A percentile compares a stretch with the other conserved stretches of the same genome.
phyloP scores from a whole-genome alignment of 2,329 filamentous ascomycete species.

The Monosporascus sp. region DNA sequence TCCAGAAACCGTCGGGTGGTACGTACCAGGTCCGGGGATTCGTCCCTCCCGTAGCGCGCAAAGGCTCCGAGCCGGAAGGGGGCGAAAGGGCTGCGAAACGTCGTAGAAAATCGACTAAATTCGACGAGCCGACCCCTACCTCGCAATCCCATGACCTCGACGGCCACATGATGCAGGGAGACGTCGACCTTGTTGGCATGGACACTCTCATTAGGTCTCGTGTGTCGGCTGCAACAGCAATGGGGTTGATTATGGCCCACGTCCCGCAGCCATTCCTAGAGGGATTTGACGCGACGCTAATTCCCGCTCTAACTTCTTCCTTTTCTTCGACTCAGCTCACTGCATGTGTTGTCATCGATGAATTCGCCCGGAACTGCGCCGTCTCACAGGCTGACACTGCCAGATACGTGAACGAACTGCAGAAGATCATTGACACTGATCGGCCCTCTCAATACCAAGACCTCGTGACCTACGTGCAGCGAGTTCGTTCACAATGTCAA shows the following conservation, averaged over 20 bases:
- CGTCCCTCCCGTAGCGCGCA: constrained; percentile 38
- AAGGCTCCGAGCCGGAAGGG: constrained; percentile 47
- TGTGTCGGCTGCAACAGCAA: constrained; percentile 77
- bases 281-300: constrained; percentile 58
- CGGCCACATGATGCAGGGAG: constrained; percentile 95
- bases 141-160: constrained; percentile 90
- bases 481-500: constrained; percentile 85
- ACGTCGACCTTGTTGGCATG: constrained; percentile 87
- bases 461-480: constrained; percentile 81
- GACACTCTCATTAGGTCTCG: constrained; percentile 86
- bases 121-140: constrained; percentile 59
- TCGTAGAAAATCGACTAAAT: constrained; percentile 78
- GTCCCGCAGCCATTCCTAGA: constrained; percentile 62
- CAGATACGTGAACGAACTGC: constrained; percentile 60
- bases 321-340: constrained; percentile 84
- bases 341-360: constrained; percentile 78
- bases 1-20: constrained; percentile 89
- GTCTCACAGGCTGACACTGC: constrained; percentile 44
- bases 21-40: constrained; percentile 59
- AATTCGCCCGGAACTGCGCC: constrained; percentile 65
- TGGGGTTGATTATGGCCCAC: constrained; percentile 76
- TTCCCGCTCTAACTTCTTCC: constrained; percentile 63
- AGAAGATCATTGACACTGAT: constrained; percentile 73
- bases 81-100: constrained; percentile 66
- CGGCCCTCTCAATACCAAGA: constrained; percentile 82